Evolutionary conservation across 768 basidiomycete species (phyloP), one percentile per base, ranked within the genome.

Genomic region (Imleria badia): DNA sequence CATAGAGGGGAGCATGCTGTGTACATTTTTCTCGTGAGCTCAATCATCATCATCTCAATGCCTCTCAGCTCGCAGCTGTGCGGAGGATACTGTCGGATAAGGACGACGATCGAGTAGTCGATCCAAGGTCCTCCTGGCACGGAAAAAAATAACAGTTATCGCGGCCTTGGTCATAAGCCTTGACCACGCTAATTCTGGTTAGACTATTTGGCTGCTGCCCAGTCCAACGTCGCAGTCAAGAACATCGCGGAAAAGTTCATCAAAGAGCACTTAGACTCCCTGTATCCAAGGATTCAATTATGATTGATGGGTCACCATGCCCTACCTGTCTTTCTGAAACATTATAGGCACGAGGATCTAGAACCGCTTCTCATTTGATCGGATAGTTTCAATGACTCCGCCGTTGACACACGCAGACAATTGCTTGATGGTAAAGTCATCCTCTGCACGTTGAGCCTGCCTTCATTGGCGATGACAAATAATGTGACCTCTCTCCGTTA

Each of bases 201-300:
- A 42, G 26, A 45, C 60, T 10, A 61, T 77, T 11, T 80, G 76
- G 57, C 80, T 29, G 65, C 74, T 29, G 78, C 79, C 0, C 80
- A 80, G 26, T 79, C 78, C 1, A 81, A 80, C 39, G 76, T 80
- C 33, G 79, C 76, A 0, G 79, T 80, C 19, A 81, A 81, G 59
- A 80, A 80, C 52, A 79, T 80, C n/a, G 78, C 78, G 0, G 76
- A 79, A 55, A 80, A 75, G 44, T 65, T 80, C 12, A 54, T 67
- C 23, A 62, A 66, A 8, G 56, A 62, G 53, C 65, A 9, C 81
- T 78, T 55, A 75, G 56, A 47, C 45, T 80, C 1, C 51, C 81
- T 17, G 76, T 81, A 7, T 79, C 79, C 13, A 67, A 65, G 22
- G 79, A 74, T 42, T 79, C 51, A 74, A 80, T 52, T 71, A 65